Evolutionary conservation across 257 asterid genomes (phyloP).

Genomic region (Ocimum tenuiflorum): DNA sequence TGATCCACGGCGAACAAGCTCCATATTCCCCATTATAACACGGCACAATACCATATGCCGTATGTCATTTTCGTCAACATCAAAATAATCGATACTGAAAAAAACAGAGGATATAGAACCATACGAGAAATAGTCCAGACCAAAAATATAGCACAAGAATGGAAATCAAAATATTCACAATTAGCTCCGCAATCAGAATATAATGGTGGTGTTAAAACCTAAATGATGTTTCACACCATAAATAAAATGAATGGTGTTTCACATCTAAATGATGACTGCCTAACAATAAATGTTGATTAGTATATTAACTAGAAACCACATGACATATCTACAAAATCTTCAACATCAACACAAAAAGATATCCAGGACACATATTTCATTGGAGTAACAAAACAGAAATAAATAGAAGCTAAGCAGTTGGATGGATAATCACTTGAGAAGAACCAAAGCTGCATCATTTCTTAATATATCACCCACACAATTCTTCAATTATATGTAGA

Average conservation of each 20-base stretch:
- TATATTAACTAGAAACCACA: neutral
- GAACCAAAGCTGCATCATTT: neutral
- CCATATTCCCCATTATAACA: conserved; percentile 54
- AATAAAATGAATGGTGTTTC: too few species aligned
- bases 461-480: conserved; percentile 3
- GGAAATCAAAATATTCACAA: neutral
- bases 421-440: neutral
- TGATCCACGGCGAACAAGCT: conserved; percentile 64
- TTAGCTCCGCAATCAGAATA: neutral
- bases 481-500: neutral
- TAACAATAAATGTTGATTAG: neutral
- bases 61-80: conserved; percentile 81
- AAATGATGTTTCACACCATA: too few species aligned
- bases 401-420: neutral
- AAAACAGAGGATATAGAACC: conserved; percentile 24
- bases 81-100: conserved; percentile 58
- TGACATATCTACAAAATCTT: neutral
- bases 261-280: neutral
- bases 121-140: neutral
- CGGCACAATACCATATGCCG: conserved; percentile 56
- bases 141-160: conserved; percentile 14
- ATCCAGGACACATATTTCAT: neutral
- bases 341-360: neutral
- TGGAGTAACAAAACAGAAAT: neutral
- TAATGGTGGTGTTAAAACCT: neutral